These are phyloP conservation scores for Maudiozyma turicensis DNA, from an alignment of 805 yeast genomes.

Conservation along the genomic window DNA sequence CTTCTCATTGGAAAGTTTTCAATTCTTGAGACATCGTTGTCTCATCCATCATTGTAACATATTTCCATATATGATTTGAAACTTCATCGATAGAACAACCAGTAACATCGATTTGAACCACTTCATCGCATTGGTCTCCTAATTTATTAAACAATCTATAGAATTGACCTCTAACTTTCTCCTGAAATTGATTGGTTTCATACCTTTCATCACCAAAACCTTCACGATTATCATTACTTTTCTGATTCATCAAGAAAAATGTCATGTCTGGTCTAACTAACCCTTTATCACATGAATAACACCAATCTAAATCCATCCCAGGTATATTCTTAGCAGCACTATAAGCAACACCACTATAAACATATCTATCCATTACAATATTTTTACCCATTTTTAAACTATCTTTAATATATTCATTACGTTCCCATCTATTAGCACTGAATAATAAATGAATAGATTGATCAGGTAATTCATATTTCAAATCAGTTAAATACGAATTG, in stretches of 20 bases:
- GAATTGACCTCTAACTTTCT: conserved; percentile 56
- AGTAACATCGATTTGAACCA: conserved; percentile 47
- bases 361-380: conserved; percentile 76
- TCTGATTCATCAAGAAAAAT: conserved; percentile 54
- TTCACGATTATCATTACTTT: conserved; percentile 39
- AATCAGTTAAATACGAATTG: conserved; percentile 55
- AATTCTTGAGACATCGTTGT: no score
- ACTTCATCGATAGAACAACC: conserved; percentile 50
- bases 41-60: no score
- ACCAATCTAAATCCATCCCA: conserved; percentile 65
- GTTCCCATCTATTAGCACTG: conserved; percentile 93
- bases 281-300: conserved; percentile 71
- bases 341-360: conserved; percentile 89
- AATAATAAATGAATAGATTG: conserved; percentile 80
- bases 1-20: no score
- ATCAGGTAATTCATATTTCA: conserved; percentile 46
- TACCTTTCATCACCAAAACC: conserved; percentile 95
- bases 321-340: conserved; percentile 58
- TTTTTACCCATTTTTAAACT: conserved; percentile 43
- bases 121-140: conserved; percentile 30
- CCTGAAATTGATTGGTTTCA: conserved; percentile 67
- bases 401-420: conserved; percentile 37
- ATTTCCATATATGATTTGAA: conserved; percentile 7
- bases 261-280: conserved; percentile 81
- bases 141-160: conserved; percentile 33